These are phyloP conservation scores for Gossypium stocksii DNA, from an alignment of 345 rosid genomes.

Conservation along the genomic window DNA sequence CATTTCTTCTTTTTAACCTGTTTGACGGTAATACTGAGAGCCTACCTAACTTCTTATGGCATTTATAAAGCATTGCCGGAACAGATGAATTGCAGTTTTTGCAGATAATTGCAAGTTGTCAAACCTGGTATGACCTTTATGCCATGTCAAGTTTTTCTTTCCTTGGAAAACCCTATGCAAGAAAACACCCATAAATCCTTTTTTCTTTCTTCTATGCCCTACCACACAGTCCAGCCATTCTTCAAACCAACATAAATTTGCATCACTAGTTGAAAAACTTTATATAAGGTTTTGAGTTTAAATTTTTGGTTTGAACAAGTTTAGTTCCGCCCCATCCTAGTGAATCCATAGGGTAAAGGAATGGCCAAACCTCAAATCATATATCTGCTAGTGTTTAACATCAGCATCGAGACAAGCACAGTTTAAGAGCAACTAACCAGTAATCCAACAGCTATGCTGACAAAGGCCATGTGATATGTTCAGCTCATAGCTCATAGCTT, in stretches of 20 bases:
- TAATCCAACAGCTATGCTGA: slow-evolving; percentile 76
- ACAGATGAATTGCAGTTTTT: background rate
- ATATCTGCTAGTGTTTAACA: background rate
- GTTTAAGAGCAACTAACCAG: slow-evolving; percentile 48
- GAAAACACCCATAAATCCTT: slow-evolving; percentile 41
- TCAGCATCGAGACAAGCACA: background rate
- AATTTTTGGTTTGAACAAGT: background rate
- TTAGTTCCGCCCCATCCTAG: background rate
- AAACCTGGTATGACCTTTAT: slow-evolving; percentile 77
- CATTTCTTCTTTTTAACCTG: slow-evolving; percentile 42
- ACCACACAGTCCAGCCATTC: slow-evolving; percentile 64
- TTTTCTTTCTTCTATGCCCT: slow-evolving; percentile 61
- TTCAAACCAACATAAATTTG: slow-evolving; percentile 22
- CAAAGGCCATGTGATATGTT: slow-evolving; percentile 59
- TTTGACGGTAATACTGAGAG: background rate
- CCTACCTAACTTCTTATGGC: background rate
- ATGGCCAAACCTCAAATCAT: background rate
- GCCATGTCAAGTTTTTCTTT: slow-evolving; percentile 60
- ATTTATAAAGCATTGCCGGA: too few species aligned
- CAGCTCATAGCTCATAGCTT: slow-evolving; percentile 48
- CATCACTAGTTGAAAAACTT: background rate
- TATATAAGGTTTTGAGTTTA: background rate
- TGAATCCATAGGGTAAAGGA: background rate
- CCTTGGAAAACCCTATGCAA: slow-evolving; percentile 64
- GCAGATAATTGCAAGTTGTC: background rate